Conservation (phyloP, 2,329 filamentous ascomycete species). For the Fusarium tuaranense region DNA sequence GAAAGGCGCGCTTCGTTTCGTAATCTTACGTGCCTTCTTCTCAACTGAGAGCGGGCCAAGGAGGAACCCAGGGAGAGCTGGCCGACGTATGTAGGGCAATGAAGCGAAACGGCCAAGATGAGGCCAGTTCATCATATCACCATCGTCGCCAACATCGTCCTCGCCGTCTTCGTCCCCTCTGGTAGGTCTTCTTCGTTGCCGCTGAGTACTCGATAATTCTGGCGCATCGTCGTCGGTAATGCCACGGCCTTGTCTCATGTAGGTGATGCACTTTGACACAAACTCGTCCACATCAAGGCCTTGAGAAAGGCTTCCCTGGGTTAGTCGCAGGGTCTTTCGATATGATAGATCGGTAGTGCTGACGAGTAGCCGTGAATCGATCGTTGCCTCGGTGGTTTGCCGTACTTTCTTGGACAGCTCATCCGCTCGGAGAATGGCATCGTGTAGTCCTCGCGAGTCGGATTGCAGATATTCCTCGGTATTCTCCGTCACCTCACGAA, state of each 20-base stretch:
- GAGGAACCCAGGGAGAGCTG: conserved; percentile 84
- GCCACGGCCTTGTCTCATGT: conserved; percentile 78
- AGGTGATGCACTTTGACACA: conserved; percentile 87
- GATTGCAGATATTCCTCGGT: conserved; percentile 78
- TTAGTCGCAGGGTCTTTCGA: conserved; percentile 80
- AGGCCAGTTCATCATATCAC: conserved; percentile 87
- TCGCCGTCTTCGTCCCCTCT: conserved; percentile 62
- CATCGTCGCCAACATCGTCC: conserved; percentile 76
- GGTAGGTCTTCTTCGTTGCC: conserved; percentile 53
- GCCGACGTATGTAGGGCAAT: conserved; percentile 77
- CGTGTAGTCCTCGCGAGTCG: conserved; percentile 72
- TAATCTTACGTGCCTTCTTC: conserved; percentile 79
- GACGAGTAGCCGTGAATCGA: conserved; percentile 89
- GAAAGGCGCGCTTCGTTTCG: conserved; percentile 78
- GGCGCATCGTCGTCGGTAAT: conserved; percentile 63
- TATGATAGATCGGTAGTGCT: conserved; percentile 83
- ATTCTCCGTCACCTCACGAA: conserved; percentile 70
- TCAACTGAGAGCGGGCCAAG: conserved; percentile 90
- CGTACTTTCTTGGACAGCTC: conserved; percentile 75
- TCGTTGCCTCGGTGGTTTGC: conserved; percentile 90
- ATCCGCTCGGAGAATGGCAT: conserved; percentile 76
- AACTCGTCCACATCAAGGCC: conserved; percentile 93
- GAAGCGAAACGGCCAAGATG: conserved; percentile 83
- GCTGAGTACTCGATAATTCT: conserved; percentile 63
- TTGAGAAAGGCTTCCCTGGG: conserved; percentile 77